Evolutionary conservation across 352 stramenopile genomes (phyloP), one percentile per base, ranked within the genome.

Genomic region (Globisporangium mamillatum): DNA sequence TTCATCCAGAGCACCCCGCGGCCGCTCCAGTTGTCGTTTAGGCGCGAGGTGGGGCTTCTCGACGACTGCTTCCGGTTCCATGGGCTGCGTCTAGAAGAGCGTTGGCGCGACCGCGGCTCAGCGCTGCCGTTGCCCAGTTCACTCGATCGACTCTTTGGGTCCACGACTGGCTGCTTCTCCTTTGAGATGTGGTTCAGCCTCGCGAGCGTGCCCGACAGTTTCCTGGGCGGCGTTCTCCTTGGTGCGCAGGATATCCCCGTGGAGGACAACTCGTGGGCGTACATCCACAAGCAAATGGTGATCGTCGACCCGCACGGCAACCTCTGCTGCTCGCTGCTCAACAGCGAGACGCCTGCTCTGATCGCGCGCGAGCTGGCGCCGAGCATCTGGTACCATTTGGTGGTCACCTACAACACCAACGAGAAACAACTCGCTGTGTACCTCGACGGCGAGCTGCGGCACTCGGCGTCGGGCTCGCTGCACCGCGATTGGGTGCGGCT

Each of bases 161-260:
- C 68, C 4, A 55, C 65, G 14, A 57, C 72, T 18, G 67, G 74
- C 27, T 63, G 63, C 50, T 92, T 92, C 62, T 79, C 81, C 0
- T 75, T 91, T 54, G 82, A 86, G 52, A 72, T 88, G 10, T 92
- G 84, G 82, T 92, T 92, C 73, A 88, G 77, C 12, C 72, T 92
- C 22, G 75, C 70, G 14, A 81, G 90, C 57, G 74, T 73, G n/a
- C 63, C 72, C 9, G 81, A 90, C 38, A 80, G 74, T 3, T 84
- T 89, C 38, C 65, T 80, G 12, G 84, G 84, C 9, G 84, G 84
- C 18, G 69, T 91, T 48, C 66, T 92, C 44, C 77, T 92, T 7
- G 84, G 84, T 9, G 81, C 79, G 1, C 84, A 92, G 66, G 84
- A 89, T 54, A 29, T 46, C 3, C 69, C 80, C 3, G 78, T 85